phyloP scores from a whole-genome alignment of 163 green algal genomes.

The Dunaliella salina region DNA sequence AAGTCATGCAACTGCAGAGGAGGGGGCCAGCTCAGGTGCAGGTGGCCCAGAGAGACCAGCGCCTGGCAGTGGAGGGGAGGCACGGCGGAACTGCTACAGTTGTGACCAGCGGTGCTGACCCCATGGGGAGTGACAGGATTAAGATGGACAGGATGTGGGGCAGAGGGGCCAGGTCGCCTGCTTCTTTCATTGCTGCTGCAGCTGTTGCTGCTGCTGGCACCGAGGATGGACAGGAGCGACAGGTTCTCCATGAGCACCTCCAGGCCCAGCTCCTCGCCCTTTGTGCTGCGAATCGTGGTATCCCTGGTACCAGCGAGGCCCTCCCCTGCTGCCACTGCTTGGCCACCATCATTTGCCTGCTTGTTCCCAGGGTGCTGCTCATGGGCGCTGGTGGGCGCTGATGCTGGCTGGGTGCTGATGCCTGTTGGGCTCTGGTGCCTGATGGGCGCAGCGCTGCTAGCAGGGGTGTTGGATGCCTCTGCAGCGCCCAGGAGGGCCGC shows the following conservation, averaged over 20 bases:
- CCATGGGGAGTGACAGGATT: too few species aligned
- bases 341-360: too few species aligned
- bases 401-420: background rate
- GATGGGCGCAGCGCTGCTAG: background rate
- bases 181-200: too few species aligned
- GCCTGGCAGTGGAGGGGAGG: conserved; percentile 16
- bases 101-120: background rate
- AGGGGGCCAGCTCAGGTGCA: background rate
- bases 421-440: background rate
- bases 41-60: background rate
- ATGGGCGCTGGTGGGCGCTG: background rate
- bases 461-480: background rate
- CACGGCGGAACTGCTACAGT: background rate
- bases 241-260: background rate
- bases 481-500: background rate
- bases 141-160: too few species aligned
- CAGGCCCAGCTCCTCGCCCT: background rate
- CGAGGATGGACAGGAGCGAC: background rate
- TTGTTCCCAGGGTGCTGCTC: too few species aligned
- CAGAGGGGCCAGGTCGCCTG: too few species aligned
- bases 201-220: background rate
- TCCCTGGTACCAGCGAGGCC: background rate
- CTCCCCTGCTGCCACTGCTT: too few species aligned
- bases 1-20: too few species aligned
- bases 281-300: background rate